Conservation (phyloP, 495 filamentous ascomycete genomes). For the Clavariopsis aquatica region DNA sequence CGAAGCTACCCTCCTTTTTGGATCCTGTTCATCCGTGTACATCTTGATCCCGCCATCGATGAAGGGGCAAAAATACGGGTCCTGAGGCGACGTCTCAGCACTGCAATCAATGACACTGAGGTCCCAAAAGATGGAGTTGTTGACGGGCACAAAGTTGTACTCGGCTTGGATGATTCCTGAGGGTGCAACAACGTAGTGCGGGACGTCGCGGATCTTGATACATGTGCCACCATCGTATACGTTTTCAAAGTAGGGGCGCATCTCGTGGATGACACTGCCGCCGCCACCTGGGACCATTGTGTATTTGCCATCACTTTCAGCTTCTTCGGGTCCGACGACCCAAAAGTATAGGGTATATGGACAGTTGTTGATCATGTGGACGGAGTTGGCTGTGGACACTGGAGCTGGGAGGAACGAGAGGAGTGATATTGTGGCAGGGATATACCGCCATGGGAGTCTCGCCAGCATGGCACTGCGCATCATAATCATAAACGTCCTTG, state of each 20-base stretch:
- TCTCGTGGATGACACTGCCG: conserved; percentile 3
- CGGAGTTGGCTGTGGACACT: neutral
- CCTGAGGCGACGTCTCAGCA: neutral
- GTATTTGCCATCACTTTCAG: neutral
- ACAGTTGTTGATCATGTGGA: conserved; percentile 25
- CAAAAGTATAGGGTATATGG: conserved; percentile 15
- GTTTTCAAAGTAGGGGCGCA: neutral
- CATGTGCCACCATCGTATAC: neutral
- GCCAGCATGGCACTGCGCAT: neutral
- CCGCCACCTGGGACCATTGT: conserved; percentile 2
- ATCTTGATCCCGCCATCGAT: conserved; percentile 18
- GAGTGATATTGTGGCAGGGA: neutral
- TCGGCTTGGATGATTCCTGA: conserved; percentile 17
- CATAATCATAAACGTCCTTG: neutral
- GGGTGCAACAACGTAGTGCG: neutral
- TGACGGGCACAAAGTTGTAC: conserved; percentile 5
- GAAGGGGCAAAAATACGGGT: conserved; percentile 15
- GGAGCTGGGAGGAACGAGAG: conserved; percentile 1
- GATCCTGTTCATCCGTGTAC: neutral
- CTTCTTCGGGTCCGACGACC: neutral
- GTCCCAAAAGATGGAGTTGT: conserved; percentile 8
- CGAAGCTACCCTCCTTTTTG: neutral
- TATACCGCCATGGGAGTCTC: neutral
- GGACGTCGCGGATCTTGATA: conserved; percentile 25
- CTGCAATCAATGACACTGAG: conserved; percentile 22